These are phyloP conservation scores for Citrus medica DNA, from an alignment of 345 rosid species.

Conservation along the genomic window DNA sequence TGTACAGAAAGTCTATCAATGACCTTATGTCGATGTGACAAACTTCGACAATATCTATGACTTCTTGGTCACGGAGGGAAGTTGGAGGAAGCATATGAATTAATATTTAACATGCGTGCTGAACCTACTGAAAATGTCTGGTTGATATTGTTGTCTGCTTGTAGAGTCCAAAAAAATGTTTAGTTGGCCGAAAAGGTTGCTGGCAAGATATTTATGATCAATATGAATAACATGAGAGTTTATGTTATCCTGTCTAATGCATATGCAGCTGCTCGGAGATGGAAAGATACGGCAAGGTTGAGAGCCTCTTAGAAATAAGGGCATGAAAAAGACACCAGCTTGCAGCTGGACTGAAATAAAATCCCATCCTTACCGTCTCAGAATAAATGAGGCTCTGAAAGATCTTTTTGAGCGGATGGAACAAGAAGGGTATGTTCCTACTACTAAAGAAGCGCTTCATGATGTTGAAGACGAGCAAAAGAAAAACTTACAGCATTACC, in stretches of 20 bases:
- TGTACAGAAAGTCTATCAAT: no score
- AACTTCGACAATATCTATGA: no score
- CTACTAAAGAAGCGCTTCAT: constrained; percentile 59
- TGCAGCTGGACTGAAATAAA: constrained; percentile 86
- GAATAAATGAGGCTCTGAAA: constrained; percentile 45
- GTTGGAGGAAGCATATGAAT: constrained; percentile 71
- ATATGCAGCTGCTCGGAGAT: constrained; percentile 62
- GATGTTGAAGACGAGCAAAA: constrained; percentile 70
- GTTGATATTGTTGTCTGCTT: constrained; percentile 66
- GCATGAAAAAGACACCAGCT: constrained; percentile 59
- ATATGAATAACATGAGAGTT: constrained; percentile 71
- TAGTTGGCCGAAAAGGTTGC: constrained; percentile 70
- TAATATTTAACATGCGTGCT: constrained; percentile 43
- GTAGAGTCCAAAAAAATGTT: constrained; percentile 68
- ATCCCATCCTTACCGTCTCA: constrained; percentile 49
- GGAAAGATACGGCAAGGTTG: constrained; percentile 56
- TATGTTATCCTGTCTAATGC: constrained; percentile 66
- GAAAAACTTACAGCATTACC: constrained; percentile 47
- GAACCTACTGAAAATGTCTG: constrained; percentile 61
- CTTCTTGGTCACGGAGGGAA: constrained; percentile 82
- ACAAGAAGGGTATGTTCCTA: constrained; percentile 69
- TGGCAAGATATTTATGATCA: constrained; percentile 45
- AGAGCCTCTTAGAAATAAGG: constrained; percentile 44
- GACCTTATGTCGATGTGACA: no score
- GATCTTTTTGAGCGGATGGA: constrained; percentile 60